These are phyloP conservation scores for Naegleria fowleri DNA, from an alignment of 208 protist genomes.

Conservation along the genomic window DNA sequence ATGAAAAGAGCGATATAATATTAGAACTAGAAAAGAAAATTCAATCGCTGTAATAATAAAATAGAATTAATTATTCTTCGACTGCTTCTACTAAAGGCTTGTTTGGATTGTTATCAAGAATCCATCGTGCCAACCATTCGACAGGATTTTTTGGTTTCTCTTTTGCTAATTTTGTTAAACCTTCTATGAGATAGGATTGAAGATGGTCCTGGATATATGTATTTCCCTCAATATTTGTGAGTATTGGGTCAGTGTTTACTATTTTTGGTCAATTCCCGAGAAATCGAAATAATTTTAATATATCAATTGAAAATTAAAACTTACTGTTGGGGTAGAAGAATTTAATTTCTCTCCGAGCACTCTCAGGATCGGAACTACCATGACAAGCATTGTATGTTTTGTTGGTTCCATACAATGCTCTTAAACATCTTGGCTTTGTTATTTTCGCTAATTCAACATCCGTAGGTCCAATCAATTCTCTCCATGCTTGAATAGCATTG, in stretches of 20 bases:
- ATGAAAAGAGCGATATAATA: not conserved
- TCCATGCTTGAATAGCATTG: conserved; percentile 34
- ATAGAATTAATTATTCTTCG: conserved; percentile 27
- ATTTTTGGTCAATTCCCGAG: conserved; percentile 47
- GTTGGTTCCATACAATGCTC: conserved; percentile 34
- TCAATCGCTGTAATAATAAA: conserved; percentile 9
- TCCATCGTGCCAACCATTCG: conserved; percentile 67
- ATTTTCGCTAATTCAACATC: conserved; percentile 31
- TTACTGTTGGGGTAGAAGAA: conserved; percentile 40
- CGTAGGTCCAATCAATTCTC: conserved; percentile 39
- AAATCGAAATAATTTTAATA: not conserved
- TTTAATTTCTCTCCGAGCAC: conserved; percentile 35
- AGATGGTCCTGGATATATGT: conserved; percentile 73
- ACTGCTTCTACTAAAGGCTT: conserved; percentile 15
- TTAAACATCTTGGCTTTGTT: not conserved
- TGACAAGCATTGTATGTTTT: conserved; percentile 38
- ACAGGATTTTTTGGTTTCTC: conserved; percentile 72
- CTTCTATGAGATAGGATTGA: conserved; percentile 66
- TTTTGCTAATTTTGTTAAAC: conserved; percentile 66
- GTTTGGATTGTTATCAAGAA: conserved; percentile 67
- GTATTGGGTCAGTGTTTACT: conserved; percentile 66
- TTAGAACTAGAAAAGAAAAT: not conserved
- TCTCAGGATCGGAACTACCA: conserved; percentile 32
- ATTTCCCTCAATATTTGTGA: conserved; percentile 50
- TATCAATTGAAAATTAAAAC: too few species aligned